Base-by-base conservation (phyloP, 176 grass and related monocot genomes). In the Cenchrus americanus region DNA sequence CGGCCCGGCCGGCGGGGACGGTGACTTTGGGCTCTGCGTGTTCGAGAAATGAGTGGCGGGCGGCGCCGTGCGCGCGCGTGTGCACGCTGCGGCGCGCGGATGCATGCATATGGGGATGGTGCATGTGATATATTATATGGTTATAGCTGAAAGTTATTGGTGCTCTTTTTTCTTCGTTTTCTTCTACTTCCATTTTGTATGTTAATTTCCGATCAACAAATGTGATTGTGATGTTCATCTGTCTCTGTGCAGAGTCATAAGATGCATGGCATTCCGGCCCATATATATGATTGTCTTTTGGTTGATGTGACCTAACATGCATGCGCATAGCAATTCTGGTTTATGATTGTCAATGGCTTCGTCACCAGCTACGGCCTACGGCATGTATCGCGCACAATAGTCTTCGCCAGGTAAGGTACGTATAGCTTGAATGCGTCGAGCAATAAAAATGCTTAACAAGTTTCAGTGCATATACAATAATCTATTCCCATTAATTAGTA, bases 21-120 rank as follows among this genome's bases (percentile, higher is more conserved):
- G 80, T 22, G 90, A 92, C 62, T 76, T 89, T 2, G 90, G 90
- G 34, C 86, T 92, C 34, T 92, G 83, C 42, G 75, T 86, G 34
- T 86, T 92, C 23, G 87, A 92, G 34, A 84, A 89, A 84, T 92
- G 62, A 84, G 41, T 2, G 61, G 53, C 10, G 27, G 37, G 43
- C 47, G 10, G 11, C 37, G 75, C 66, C 21, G 11, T 34, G 48
- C 58, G 53, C 74, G 76, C 59, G 85, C 69, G 53, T n/a, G 53
- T 55, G 75, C 8, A 69, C 49, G 44, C 27, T 61, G 57, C 8
- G 43, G 43, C 43, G 63, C 68, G n/a, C 62, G 34, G 8, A 65
- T 41, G 43, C 37, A 79, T 69, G 69, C 81, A 73, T 71, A 12
- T 49, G 47, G 74, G 61, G 21, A 8, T 58, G n/a, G 66, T 81